phyloP scores from a whole-genome alignment of 768 basidiomycete genomes.

The Agrocybe chaxingu region DNA sequence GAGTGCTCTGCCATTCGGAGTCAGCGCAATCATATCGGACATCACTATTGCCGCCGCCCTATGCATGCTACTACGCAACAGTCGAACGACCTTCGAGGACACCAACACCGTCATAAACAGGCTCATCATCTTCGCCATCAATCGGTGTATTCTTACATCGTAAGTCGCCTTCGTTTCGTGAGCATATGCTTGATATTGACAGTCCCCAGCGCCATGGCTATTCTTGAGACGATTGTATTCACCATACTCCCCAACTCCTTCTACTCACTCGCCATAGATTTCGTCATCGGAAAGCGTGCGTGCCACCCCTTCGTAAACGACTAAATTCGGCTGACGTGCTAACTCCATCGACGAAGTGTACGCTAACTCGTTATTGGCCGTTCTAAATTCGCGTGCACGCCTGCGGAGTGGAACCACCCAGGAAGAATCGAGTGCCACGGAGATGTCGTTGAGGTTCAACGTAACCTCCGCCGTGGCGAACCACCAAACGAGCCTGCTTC shows the following conservation, averaged over 20 bases:
- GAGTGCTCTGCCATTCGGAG: constrained; percentile 41
- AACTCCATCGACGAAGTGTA: constrained; percentile 30
- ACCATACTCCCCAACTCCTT: constrained; percentile 37
- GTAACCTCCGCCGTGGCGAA: constrained; percentile 23
- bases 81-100: constrained; percentile 35
- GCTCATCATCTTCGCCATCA: constrained; percentile 45
- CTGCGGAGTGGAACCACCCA: constrained; percentile 21
- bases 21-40: constrained; percentile 44
- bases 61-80: constrained; percentile 37
- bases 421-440: constrained; percentile 19
- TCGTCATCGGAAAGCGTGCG: constrained; percentile 49
- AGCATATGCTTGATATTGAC: background rate
- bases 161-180: constrained; percentile 18
- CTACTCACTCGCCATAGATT: constrained; percentile 47
- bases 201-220: constrained; percentile 30
- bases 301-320: background rate
- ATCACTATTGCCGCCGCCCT: constrained; percentile 40
- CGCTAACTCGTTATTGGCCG: constrained; percentile 43
- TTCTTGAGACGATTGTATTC: constrained; percentile 39
- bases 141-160: constrained; percentile 52
- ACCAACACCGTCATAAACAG: constrained; percentile 43
- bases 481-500: constrained; percentile 17
- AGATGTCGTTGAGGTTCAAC: constrained; percentile 32
- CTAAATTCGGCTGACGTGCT: background rate
- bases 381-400: constrained; percentile 38